Evolutionary conservation across 2,329 filamentous ascomycete genomes (phyloP).

Genomic region (Esteya vermicola): DNA sequence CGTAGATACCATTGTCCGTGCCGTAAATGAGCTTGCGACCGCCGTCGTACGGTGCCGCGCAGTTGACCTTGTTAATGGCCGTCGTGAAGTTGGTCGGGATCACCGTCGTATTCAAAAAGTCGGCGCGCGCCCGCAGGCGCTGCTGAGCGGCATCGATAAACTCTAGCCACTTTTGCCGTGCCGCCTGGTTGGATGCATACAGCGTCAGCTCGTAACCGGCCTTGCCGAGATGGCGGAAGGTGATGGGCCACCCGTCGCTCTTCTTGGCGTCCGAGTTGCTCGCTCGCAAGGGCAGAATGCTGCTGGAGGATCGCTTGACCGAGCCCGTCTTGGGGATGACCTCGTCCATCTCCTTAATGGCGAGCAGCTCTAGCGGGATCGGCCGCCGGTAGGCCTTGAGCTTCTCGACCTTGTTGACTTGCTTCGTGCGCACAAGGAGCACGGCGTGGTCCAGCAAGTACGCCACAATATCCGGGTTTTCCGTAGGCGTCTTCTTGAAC

Average conservation of each 20-base stretch:
- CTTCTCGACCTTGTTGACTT: slow-evolving; percentile 84
- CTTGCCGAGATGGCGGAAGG: slow-evolving; percentile 90
- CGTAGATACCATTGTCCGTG: slow-evolving; percentile 85
- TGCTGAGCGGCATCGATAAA: slow-evolving; percentile 85
- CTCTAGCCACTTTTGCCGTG: slow-evolving; percentile 93
- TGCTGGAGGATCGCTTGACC: slow-evolving; percentile 72
- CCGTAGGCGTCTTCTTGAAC: slow-evolving; percentile 83
- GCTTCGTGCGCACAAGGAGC: slow-evolving; percentile 79
- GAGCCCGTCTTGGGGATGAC: slow-evolving; percentile 70
- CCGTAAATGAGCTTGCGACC: slow-evolving; percentile 89
- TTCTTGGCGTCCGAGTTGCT: slow-evolving; percentile 40
- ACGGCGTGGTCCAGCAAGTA: slow-evolving; percentile 96
- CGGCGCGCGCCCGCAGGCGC: slow-evolving; percentile 70
- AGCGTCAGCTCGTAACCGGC: slow-evolving; percentile 87
- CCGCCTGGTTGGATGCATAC: slow-evolving; percentile 72
- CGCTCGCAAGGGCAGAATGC: slow-evolving; percentile 46
- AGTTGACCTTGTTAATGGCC: slow-evolving; percentile 73
- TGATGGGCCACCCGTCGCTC: slow-evolving; percentile 78
- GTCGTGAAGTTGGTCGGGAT: slow-evolving; percentile 48
- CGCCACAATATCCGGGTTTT: slow-evolving; percentile 78
- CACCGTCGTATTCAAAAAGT: slow-evolving; percentile 69
- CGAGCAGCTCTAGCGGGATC: slow-evolving; percentile 82
- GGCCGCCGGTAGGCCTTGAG: slow-evolving; percentile 86
- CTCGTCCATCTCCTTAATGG: slow-evolving; percentile 95
- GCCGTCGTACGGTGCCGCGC: slow-evolving; percentile 86